Conservation (phyloP, 1,284 basidiomycete genomes). For the Irpex lacteus region DNA sequence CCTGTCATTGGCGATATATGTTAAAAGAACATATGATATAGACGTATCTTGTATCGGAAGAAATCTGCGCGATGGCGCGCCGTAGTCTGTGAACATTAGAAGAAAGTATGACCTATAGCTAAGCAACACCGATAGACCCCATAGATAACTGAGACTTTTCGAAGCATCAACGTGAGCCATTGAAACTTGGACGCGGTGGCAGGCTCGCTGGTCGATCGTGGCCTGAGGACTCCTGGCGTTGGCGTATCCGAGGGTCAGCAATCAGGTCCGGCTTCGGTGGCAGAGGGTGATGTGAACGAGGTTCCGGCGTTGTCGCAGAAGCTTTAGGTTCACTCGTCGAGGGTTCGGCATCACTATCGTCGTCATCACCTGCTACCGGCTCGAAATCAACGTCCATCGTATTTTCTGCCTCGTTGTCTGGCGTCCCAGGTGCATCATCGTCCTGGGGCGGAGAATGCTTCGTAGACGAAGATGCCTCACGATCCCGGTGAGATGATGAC, state of each 20-base stretch:
- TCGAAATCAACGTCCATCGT: slow-evolving; percentile 3
- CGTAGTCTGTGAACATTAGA: too few species aligned
- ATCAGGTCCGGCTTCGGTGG: neutral
- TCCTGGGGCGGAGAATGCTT: neutral
- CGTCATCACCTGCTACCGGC: slow-evolving; percentile 10
- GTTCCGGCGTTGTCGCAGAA: slow-evolving; percentile 15
- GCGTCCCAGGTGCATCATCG: neutral
- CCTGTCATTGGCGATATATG: too few species aligned
- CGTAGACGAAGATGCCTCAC: slow-evolving; percentile 3
- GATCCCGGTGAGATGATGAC: neutral
- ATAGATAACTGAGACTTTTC: too few species aligned
- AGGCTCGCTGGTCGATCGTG: neutral
- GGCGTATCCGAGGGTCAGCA: slow-evolving; percentile 18
- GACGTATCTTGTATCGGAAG: too few species aligned
- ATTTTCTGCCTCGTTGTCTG: slow-evolving; percentile 6
- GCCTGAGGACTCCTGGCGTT: slow-evolving; percentile 15
- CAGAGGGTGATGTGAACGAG: neutral
- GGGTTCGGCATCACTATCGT: slow-evolving; percentile 7
- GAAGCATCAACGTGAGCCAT: neutral
- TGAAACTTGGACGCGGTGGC: slow-evolving; percentile 1
- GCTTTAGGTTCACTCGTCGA: slow-evolving; percentile 5
- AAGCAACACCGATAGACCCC: too few species aligned
- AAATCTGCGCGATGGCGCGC: too few species aligned
- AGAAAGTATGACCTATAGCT: too few species aligned
- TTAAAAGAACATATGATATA: too few species aligned